A percentile compares a stretch with the other conserved stretches of the same genome.
phyloP scores from a whole-genome alignment of 345 rosid genomes.

The Cardamine chenopodiifolia region DNA sequence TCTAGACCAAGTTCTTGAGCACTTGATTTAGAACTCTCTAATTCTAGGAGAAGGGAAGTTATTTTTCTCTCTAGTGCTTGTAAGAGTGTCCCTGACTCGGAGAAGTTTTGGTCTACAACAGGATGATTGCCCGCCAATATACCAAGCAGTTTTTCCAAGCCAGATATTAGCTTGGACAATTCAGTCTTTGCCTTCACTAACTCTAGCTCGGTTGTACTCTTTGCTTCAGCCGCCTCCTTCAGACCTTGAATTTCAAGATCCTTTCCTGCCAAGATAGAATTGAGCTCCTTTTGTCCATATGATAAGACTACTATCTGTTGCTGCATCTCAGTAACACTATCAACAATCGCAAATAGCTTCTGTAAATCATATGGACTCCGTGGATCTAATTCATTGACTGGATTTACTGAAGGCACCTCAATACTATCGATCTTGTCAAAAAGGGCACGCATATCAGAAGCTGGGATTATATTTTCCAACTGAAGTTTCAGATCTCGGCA shows the following conservation, averaged over 20 bases:
- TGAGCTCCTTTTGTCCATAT: slow-evolving; percentile 58
- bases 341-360: slow-evolving; percentile 62
- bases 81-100: slow-evolving; percentile 49
- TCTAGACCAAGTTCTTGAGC: slow-evolving; percentile 64
- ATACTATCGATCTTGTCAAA: slow-evolving; percentile 56
- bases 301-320: slow-evolving; percentile 56
- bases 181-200: slow-evolving; percentile 57
- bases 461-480: slow-evolving; percentile 53
- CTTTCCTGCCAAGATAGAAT: slow-evolving; percentile 53
- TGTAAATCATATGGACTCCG: slow-evolving; percentile 49
- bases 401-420: slow-evolving; percentile 50
- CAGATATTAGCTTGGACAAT: slow-evolving; percentile 50
- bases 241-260: slow-evolving; percentile 64
- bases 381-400: slow-evolving; percentile 45
- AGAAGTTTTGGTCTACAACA: slow-evolving; percentile 47
- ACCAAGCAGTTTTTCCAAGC: slow-evolving; percentile 58
- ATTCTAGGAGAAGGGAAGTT: slow-evolving; percentile 53
- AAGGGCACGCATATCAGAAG: slow-evolving; percentile 56
- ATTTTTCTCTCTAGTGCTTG: slow-evolving; percentile 59
- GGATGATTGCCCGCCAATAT: slow-evolving; percentile 52
- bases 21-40: slow-evolving; percentile 61
- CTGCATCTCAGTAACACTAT: slow-evolving; percentile 54
- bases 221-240: slow-evolving; percentile 50
- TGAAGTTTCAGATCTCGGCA: slow-evolving; percentile 54
- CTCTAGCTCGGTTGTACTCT: slow-evolving; percentile 44